Conservation (phyloP, 2,329 filamentous ascomycete species). For the Aplosporella prunicola region DNA sequence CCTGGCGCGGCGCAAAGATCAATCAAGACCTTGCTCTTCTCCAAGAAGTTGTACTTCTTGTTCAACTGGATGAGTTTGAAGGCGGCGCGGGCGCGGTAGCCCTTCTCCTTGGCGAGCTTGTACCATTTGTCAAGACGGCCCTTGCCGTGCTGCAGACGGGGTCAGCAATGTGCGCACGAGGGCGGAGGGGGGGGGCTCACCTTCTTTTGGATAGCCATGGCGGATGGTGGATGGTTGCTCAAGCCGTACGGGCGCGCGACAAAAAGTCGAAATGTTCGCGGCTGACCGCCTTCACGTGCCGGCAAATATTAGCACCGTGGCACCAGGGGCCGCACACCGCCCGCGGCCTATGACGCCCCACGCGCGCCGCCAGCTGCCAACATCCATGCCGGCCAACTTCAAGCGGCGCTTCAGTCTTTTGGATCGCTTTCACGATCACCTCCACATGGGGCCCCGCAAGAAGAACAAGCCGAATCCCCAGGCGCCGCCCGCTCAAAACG, state of each 20-base stretch:
- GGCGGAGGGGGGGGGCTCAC: conserved; percentile 18
- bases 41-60: conserved; percentile 97
- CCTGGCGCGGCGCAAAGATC: conserved; percentile 97
- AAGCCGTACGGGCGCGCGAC: conserved; percentile 1
- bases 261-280: conserved; percentile 7
- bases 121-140: conserved; percentile 99
- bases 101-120: conserved; percentile 96
- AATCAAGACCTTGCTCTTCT: conserved; percentile 90
- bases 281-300: conserved; percentile 3
- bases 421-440: conserved; percentile 11
- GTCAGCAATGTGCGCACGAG: conserved; percentile 18
- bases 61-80: conserved; percentile 98
- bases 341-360: conserved; percentile 5
- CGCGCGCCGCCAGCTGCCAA: conserved; percentile 9
- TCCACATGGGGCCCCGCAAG: conserved; percentile 32
- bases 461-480: conserved; percentile 31
- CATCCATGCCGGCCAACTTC: conserved; percentile 7
- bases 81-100: conserved; percentile 87
- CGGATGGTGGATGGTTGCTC: conserved; percentile 2
- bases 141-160: conserved; percentile 63
- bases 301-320: background rate
- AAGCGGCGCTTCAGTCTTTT: conserved; percentile 12
- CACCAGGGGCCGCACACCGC: background rate
- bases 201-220: conserved; percentile 97
- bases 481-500: conserved; percentile 15